phyloP scores from a whole-genome alignment of 768 basidiomycete genomes.

The Mycena galopus region DNA sequence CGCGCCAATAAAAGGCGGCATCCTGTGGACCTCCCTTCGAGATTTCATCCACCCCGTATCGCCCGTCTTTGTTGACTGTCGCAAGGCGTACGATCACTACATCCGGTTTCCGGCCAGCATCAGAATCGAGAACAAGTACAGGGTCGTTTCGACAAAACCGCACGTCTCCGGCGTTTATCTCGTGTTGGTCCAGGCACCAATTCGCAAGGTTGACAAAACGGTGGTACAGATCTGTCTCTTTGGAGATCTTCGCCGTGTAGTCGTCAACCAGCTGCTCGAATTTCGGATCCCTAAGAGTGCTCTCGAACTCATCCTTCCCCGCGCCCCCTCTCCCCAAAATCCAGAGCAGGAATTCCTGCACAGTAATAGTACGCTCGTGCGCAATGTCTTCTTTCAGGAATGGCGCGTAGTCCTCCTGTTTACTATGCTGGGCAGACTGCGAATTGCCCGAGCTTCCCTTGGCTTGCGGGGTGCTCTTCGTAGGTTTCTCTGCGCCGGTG shows the following conservation, averaged over 20 bases:
- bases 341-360: neutral
- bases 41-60: too few relatives aligned
- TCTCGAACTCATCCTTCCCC: too few relatives aligned
- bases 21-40: too few relatives aligned
- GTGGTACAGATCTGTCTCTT: neutral
- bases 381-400: conserved; percentile 9
- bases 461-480: neutral
- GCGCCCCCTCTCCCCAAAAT: neutral
- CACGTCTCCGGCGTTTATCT: neutral
- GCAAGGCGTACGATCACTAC: too few relatives aligned
- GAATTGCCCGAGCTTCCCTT: neutral
- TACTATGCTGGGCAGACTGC: neutral
- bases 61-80: too few relatives aligned
- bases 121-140: neutral
- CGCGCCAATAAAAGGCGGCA: neutral
- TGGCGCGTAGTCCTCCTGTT: conserved; percentile 7
- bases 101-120: conserved; percentile 1
- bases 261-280: neutral
- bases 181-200: neutral
- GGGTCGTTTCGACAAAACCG: conserved; percentile 14
- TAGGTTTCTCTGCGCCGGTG: neutral
- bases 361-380: neutral
- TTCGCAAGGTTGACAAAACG: conserved; percentile 10
- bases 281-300: neutral
- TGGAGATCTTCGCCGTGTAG: neutral